phyloP scores from a whole-genome alignment of 2,329 filamentous ascomycete species.

The Alternaria triticina region DNA sequence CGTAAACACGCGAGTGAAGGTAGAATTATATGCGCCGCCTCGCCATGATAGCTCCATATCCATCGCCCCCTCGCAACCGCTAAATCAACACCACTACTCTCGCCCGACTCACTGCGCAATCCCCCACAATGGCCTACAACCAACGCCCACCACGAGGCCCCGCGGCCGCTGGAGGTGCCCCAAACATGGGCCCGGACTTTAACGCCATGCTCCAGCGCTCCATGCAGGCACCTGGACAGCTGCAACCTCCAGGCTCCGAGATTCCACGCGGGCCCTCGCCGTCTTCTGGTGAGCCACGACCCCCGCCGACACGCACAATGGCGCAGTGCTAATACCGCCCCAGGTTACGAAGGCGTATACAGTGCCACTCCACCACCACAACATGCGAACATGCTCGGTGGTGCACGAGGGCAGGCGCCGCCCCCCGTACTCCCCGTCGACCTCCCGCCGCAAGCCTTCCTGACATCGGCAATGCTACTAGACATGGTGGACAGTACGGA shows the following conservation, averaged over 20 bases:
- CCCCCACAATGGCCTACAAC: constrained; percentile 34
- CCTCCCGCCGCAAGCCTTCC: constrained; percentile 95
- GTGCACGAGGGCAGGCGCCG: constrained; percentile 27
- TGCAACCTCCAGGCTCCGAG: constrained; percentile 28
- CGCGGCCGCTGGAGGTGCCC: constrained; percentile 38
- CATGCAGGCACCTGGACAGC: constrained; percentile 37
- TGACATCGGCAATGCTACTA: constrained; percentile 91
- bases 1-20: constrained; percentile 22
- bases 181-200: constrained; percentile 42
- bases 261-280: constrained; percentile 30
- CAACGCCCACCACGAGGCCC: constrained; percentile 36
- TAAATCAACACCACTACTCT: constrained; percentile 16
- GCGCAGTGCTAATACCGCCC: constrained; percentile 23
- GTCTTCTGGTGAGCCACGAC: constrained; percentile 32
- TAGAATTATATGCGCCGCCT: constrained; percentile 23
- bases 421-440: constrained; percentile 41
- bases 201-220: constrained; percentile 48
- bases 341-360: constrained; percentile 47
- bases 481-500: constrained; percentile 90
- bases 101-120: constrained; percentile 5
- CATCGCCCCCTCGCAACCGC: constrained; percentile 26
- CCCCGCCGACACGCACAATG: neutral
- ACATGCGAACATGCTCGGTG: constrained; percentile 41
- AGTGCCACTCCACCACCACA: constrained; percentile 60
- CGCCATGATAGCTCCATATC: constrained; percentile 39